Percentiles rank a stretch among this genome's conserved stretches.
Conservation (phyloP, 192 early-diverging fungal species). For the Tieghemiomyces parasiticus region DNA sequence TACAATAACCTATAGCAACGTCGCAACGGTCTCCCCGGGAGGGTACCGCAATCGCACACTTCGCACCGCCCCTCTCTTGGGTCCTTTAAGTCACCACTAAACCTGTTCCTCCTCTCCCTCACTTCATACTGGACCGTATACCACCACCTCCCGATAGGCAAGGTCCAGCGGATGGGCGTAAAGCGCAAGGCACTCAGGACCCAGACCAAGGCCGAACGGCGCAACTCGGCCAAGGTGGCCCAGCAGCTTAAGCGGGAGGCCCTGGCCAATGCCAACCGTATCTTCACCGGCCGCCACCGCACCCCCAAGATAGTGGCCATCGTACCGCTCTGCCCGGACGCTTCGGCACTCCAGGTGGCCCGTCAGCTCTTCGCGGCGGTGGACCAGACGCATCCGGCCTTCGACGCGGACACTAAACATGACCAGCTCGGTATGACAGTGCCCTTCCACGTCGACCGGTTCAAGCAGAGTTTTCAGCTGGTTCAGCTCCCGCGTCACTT, state of each 20-base stretch:
- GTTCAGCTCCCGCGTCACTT: constrained; percentile 62
- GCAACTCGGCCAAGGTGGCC: constrained; percentile 57
- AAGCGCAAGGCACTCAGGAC: constrained; percentile 36
- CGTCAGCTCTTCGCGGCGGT: constrained; percentile 32
- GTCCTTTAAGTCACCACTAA: not conserved
- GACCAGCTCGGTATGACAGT: constrained; percentile 9
- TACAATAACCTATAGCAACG: not conserved
- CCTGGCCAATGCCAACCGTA: constrained; percentile 45
- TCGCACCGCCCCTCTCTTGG: not conserved
- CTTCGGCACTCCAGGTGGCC: constrained; percentile 30
- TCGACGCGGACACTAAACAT: constrained; percentile 19
- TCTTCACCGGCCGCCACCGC: constrained; percentile 70
- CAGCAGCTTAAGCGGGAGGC: constrained; percentile 76
- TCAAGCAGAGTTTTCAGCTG: constrained; percentile 84
- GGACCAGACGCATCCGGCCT: constrained; percentile 30
- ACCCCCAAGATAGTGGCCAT: constrained; percentile 85
- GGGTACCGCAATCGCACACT: not conserved
- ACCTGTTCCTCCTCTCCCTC: not conserved
- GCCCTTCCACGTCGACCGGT: constrained; percentile 45
- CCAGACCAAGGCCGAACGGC: constrained; percentile 57
- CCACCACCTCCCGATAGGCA: constrained; percentile 26
- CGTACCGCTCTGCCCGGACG: constrained; percentile 75
- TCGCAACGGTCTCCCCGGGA: too few relatives aligned
- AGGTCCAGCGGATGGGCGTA: constrained; percentile 40
- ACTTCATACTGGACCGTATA: not conserved